These are phyloP conservation scores for Glonium stellatum DNA, from an alignment of 495 filamentous ascomycete genomes.

Conservation along the genomic window DNA sequence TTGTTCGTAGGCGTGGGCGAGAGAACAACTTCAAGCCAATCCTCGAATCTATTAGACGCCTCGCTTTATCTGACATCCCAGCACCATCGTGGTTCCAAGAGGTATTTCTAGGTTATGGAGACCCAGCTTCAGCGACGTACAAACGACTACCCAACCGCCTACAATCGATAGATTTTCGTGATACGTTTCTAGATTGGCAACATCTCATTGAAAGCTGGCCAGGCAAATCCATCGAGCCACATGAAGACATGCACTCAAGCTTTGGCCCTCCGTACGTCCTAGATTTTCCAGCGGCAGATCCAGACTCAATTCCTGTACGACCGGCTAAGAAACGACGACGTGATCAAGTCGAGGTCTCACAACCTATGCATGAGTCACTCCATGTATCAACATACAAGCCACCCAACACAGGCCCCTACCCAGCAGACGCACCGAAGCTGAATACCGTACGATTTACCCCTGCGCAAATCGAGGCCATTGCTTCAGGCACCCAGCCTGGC, in stretches of 20 bases:
- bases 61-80: conserved; percentile 78
- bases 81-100: conserved; percentile 91
- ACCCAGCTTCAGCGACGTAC: conserved; percentile 81
- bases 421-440: conserved; percentile 73
- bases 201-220: conserved; percentile 85
- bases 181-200: conserved; percentile 93
- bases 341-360: conserved; percentile 58
- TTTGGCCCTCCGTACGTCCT: conserved; percentile 85
- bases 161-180: conserved; percentile 74
- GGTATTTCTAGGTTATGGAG: conserved; percentile 92
- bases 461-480: conserved; percentile 84
- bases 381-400: conserved; percentile 88
- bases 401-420: conserved; percentile 86
- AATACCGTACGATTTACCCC: conserved; percentile 87
- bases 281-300: conserved; percentile 43
- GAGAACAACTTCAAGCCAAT: conserved; percentile 98
- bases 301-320: conserved; percentile 35
- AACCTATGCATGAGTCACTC: conserved; percentile 55
- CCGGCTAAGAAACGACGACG: conserved; percentile 73
- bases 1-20: conserved; percentile 74
- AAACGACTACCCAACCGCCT: conserved; percentile 73
- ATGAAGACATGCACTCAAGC: conserved; percentile 59
- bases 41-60: conserved; percentile 79
- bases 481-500: conserved; percentile 89
- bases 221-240: conserved; percentile 72